Conservation (phyloP, 306 rosid genomes). For the Oemleria cerasiformis region DNA sequence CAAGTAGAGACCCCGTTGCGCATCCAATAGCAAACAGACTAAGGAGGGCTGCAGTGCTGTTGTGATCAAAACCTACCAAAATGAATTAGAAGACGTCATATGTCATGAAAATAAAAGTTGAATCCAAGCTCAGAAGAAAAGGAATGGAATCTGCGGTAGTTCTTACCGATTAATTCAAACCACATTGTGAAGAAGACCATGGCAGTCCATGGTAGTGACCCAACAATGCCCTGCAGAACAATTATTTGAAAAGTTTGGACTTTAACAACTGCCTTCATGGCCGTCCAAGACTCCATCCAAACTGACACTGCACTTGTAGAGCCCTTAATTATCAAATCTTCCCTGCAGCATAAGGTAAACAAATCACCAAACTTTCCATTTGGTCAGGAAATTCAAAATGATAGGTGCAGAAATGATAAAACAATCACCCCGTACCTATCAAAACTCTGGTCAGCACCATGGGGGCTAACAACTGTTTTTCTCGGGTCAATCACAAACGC, state of each 20-base stretch:
- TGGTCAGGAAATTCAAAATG: background rate
- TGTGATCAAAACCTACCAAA: constrained; percentile 81
- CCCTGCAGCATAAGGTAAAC: constrained; percentile 38
- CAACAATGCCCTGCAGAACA: constrained; percentile 86
- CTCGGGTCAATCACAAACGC: constrained; percentile 74
- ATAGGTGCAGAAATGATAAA: background rate
- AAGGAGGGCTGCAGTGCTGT: constrained; percentile 68
- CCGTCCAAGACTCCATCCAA: constrained; percentile 76
- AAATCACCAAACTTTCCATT: background rate
- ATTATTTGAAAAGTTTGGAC: constrained; percentile 83
- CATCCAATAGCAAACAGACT: constrained; percentile 85
- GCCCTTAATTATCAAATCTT: constrained; percentile 40
- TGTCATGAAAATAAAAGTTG: constrained; percentile 6
- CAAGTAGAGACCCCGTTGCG: constrained; percentile 75
- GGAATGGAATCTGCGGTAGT: constrained; percentile 6
- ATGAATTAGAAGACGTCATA: constrained; percentile 14
- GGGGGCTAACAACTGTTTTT: constrained; percentile 26
- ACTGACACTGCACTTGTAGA: constrained; percentile 47
- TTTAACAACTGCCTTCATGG: constrained; percentile 72
- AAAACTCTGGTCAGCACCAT: constrained; percentile 30
- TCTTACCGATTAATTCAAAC: constrained; percentile 89
- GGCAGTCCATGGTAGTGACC: constrained; percentile 99
- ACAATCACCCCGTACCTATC: constrained; percentile 45
- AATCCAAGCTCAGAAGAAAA: background rate
- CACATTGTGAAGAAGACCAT: constrained; percentile 99